A percentile compares a stretch with the other conserved stretches of the same genome.
phyloP scores from a whole-genome alignment of 768 basidiomycete species.

The Bullera alba region DNA sequence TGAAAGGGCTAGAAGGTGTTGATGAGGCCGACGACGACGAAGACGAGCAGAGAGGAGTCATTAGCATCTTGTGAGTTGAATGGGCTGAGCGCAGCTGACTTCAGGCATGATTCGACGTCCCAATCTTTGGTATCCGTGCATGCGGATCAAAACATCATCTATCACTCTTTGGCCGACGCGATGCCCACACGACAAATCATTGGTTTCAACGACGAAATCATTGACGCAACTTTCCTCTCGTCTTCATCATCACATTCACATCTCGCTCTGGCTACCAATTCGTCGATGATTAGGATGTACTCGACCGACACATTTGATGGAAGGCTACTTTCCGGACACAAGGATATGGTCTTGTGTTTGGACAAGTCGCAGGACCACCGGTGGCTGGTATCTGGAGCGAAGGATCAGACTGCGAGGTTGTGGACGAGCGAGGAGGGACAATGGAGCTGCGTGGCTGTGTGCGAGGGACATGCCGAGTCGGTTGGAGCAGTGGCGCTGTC shows the following conservation, averaged over 20 bases:
- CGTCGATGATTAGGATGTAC: conserved; percentile 87
- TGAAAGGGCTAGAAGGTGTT: conserved; percentile 50
- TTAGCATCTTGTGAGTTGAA: conserved; percentile 66
- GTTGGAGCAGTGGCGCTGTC: conserved; percentile 83
- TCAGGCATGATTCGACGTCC: conserved; percentile 60
- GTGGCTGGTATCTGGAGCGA: conserved; percentile 84
- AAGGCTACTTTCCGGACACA: conserved; percentile 77
- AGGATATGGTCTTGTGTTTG: conserved; percentile 81
- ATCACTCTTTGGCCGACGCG: conserved; percentile 68
- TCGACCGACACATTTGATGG: conserved; percentile 68
- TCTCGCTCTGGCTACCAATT: conserved; percentile 94
- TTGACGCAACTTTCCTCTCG: conserved; percentile 75
- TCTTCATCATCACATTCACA: conserved; percentile 54
- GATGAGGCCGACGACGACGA: conserved; percentile 51
- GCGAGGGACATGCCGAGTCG: conserved; percentile 90
- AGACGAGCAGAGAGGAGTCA: conserved; percentile 78
- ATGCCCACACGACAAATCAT: conserved; percentile 71
- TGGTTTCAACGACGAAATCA: conserved; percentile 97
- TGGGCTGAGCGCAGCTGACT: no score
- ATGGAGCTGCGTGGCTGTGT: conserved; percentile 74
- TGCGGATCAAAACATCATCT: conserved; percentile 94
- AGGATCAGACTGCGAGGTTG: conserved; percentile 78
- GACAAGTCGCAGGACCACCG: conserved; percentile 61
- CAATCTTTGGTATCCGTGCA: conserved; percentile 73
- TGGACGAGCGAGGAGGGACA: conserved; percentile 54